Evolutionary conservation across 495 filamentous ascomycete species (phyloP), one percentile per base, ranked within the genome.

Genomic region (Thozetella sp.): DNA sequence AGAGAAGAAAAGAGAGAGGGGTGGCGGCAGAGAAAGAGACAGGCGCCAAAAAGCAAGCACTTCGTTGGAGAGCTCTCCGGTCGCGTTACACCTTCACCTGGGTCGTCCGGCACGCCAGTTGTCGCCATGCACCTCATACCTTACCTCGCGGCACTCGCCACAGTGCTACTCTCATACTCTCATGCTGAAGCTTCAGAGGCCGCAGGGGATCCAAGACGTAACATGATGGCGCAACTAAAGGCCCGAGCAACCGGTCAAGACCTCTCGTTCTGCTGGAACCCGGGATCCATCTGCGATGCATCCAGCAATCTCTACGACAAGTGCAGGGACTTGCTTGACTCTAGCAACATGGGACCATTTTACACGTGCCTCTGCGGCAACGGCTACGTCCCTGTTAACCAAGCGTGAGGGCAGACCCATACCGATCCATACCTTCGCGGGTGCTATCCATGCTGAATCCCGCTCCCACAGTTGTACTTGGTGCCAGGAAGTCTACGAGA

Each of bases 291-390:
- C 17, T 54, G 53, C 25, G 53, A 30, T 2, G 53, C 25, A 24
- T 10, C 17, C 53, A 54, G 37, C 25, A 17, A 54, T 34, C 53
- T 54, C 25, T 54, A 20, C 53, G 53, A 37, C 25, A 13, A 30
- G 25, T 54, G 53, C 53, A 19, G 43, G 10, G 43, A n/a, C n/a
- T 19, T 48, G 43, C 12, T 4, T 10, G 20, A 3, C 43, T 13
- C 11, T 3, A 48, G 11, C 11, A 24, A 53, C 25, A 25, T n/a
- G 3, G n/a, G 6, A 17, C 19, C 25, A 26, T 54, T 17, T 12
- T 54, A 54, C 53, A 22, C 13, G n/a, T 54, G 53, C n/a, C 17
- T 54, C 53, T 54, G 53, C 53, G 4, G 6, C 2, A 54, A 54
- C 26, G 53, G 53, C 25, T 54, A 54, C n/a, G 53, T 54, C 25